Evolutionary conservation across 2,329 filamentous ascomycete species (phyloP).

Genomic region (Cytospora leucostoma): DNA sequence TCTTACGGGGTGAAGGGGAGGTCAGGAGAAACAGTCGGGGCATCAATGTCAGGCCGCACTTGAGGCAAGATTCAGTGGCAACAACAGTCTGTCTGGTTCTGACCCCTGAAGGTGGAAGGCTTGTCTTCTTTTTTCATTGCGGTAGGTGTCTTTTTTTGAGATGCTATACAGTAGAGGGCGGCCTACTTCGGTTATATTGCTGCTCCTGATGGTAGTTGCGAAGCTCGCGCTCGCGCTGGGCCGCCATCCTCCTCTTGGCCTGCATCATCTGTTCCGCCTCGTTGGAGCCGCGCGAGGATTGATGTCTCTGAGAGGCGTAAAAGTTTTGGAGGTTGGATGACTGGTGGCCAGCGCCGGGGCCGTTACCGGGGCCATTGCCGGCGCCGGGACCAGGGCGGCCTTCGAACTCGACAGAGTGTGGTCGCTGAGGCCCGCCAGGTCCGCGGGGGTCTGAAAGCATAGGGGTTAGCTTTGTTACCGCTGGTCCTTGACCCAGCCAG

Average conservation of each 20-base stretch:
- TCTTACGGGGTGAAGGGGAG: conserved; percentile 32
- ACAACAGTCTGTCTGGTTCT: conserved; percentile 27
- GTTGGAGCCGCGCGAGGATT: conserved; percentile 76
- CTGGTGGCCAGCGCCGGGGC: conserved; percentile 40
- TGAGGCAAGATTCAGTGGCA: conserved; percentile 25
- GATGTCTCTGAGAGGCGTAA: conserved; percentile 91
- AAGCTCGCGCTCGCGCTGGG: conserved; percentile 97
- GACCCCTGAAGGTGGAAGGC: conserved; percentile 35
- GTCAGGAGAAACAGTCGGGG: conserved; percentile 29
- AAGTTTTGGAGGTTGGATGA: conserved; percentile 83
- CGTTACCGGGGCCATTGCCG: conserved; percentile 51
- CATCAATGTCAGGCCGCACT: conserved; percentile 27
- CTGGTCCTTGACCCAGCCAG: conserved; percentile 34
- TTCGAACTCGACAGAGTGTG: conserved; percentile 25
- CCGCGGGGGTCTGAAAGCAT: conserved; percentile 17
- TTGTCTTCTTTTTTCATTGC: conserved; percentile 41
- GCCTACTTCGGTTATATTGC: conserved; percentile 99
- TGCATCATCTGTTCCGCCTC: conserved; percentile 99
- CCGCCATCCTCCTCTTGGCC: conserved; percentile 98
- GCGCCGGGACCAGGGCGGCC: conserved; percentile 66
- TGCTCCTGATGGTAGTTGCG: conserved; percentile 99
- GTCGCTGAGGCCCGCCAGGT: conserved; percentile 26
- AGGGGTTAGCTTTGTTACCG: conserved; percentile 28
- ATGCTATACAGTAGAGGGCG: conserved; percentile 73
- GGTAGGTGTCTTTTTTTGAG: conserved; percentile 43